A percentile compares a stretch with the other conserved stretches of the same genome.
Evolutionary conservation across 1,284 basidiomycete species (phyloP).

Genomic region (Chalciporus piperatoides): DNA sequence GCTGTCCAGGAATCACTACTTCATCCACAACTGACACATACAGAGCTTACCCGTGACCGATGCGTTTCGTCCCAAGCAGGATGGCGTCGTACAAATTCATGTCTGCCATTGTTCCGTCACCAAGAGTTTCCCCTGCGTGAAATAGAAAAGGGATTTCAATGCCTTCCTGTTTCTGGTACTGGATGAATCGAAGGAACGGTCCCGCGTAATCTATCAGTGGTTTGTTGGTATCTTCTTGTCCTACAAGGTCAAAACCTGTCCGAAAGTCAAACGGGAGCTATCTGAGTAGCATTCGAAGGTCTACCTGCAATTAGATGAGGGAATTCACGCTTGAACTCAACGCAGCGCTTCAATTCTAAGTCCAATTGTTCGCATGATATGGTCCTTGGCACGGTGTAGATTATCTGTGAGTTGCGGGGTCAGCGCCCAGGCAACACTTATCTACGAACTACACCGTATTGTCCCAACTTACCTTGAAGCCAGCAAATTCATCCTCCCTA

Average conservation of each 20-base stretch:
- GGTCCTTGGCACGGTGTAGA: constrained; percentile 63
- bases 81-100: constrained; percentile 75
- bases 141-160: constrained; percentile 69
- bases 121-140: constrained; percentile 74
- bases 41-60: constrained; percentile 61
- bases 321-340: constrained; percentile 67
- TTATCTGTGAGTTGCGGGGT: constrained; percentile 43
- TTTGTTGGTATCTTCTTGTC: constrained; percentile 60
- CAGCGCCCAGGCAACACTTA: background rate
- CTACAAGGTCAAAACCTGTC: constrained; percentile 74
- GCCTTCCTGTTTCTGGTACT: constrained; percentile 40
- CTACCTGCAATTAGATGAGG: constrained; percentile 68
- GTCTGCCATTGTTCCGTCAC: constrained; percentile 66
- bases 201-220: constrained; percentile 66
- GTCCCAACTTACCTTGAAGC: constrained; percentile 46
- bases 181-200: constrained; percentile 55
- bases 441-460: constrained; percentile 1
- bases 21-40: background rate
- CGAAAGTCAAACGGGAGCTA: background rate
- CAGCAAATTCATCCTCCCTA: constrained; percentile 56
- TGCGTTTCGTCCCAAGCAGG: constrained; percentile 70
- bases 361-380: constrained; percentile 56
- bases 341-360: constrained; percentile 68
- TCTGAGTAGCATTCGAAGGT: constrained; percentile 8
- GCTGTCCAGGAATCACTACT: constrained; percentile 31